A percentile compares a stretch with the other conserved stretches of the same genome.
These are phyloP conservation scores for Arachnomyces sp. DNA, from an alignment of 2,329 filamentous ascomycete genomes.

Conservation along the genomic window DNA sequence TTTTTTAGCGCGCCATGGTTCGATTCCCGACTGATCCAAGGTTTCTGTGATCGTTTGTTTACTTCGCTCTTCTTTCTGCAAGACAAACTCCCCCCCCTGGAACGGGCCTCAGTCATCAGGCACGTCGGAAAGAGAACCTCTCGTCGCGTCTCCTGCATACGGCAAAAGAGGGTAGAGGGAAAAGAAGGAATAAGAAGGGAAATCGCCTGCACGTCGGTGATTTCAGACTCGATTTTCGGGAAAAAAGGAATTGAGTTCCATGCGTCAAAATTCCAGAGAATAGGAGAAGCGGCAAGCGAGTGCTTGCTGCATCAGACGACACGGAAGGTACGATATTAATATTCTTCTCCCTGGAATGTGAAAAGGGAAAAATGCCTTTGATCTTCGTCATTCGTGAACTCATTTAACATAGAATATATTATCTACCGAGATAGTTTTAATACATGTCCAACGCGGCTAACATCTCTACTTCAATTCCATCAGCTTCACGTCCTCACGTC, in stretches of 20 bases:
- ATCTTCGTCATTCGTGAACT: too few relatives aligned
- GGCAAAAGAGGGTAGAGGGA: too few relatives aligned
- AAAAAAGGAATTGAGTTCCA: conserved; percentile 29
- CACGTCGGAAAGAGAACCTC: too few relatives aligned
- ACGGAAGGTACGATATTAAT: conserved; percentile 35
- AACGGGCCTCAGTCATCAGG: too few relatives aligned
- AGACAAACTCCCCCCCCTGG: too few relatives aligned
- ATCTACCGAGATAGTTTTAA: too few relatives aligned
- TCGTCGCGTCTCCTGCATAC: too few relatives aligned
- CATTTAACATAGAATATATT: too few relatives aligned
- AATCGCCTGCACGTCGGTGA: too few relatives aligned
- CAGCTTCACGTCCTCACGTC: conserved; percentile 32
- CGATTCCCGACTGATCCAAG: conserved; percentile 21
- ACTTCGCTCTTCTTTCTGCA: too few relatives aligned
- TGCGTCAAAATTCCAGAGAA: conserved; percentile 39
- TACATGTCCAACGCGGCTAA: neutral
- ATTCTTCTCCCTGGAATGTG: conserved; percentile 7
- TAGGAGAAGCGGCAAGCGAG: conserved; percentile 41
- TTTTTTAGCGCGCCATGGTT: conserved; percentile 26
- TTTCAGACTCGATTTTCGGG: conserved; percentile 14
- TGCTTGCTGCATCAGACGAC: conserved; percentile 42
- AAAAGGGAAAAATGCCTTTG: too few relatives aligned
- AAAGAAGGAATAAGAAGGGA: too few relatives aligned
- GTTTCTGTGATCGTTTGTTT: conserved; percentile 23
- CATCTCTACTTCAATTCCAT: neutral